Conservation (phyloP, 768 basidiomycete genomes). For the Lentinula lateritia region DNA sequence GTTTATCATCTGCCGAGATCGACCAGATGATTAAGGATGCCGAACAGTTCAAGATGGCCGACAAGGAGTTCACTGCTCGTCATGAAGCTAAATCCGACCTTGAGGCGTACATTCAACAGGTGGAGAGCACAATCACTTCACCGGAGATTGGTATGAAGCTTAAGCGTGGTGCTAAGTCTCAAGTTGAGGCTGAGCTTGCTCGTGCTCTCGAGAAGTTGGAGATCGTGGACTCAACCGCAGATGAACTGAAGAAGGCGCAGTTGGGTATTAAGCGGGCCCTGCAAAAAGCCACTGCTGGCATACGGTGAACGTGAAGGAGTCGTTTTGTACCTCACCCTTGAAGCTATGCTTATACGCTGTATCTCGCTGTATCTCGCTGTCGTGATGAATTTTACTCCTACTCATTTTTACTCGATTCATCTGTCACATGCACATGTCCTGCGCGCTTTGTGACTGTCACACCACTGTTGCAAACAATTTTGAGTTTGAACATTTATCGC, state of each 20-base stretch:
- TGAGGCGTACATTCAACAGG: constrained; percentile 95
- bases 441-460: too few relatives aligned
- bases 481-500: too few relatives aligned
- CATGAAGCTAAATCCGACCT: constrained; percentile 99
- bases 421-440: too few relatives aligned
- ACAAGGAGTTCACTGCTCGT: constrained; percentile 97
- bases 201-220: constrained; percentile 98
- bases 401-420: background rate
- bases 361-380: constrained; percentile 4
- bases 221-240: constrained; percentile 89
- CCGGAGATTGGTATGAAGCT: constrained; percentile 98
- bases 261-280: constrained; percentile 93
- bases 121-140: constrained; percentile 92
- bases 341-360: constrained; percentile 1
- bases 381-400: background rate
- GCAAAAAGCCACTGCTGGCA: constrained; percentile 93
- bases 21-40: constrained; percentile 99
- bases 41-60: constrained; percentile 92
- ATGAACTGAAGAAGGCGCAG: constrained; percentile 95
- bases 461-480: too few relatives aligned
- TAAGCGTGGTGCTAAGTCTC: constrained; percentile 91
- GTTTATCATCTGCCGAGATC: constrained; percentile 95
- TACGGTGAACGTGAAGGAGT: constrained; percentile 48
- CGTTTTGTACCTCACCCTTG: background rate
- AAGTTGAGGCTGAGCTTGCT: constrained; percentile 96